Evolutionary conservation across 805 yeast genomes (phyloP), one percentile per base, ranked within the genome.

Genomic region (Candida krabiensis): DNA sequence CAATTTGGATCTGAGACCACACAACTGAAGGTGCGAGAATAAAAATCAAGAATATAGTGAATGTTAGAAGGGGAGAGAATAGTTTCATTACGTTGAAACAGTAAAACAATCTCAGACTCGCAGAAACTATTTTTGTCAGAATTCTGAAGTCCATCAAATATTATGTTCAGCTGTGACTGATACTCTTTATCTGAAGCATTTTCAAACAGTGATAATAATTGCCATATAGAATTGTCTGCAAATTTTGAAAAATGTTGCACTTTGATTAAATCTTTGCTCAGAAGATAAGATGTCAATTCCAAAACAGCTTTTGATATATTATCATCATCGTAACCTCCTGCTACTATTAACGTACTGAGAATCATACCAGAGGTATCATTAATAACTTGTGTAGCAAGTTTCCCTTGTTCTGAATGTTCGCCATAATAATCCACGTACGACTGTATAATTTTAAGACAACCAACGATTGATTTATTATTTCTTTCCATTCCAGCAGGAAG

Each of bases 1-100:
- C 89, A 83, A 7, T 67, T 56, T 0, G 71, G 63, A 21, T 72
- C 59, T 5, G 79, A 54, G 9, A 79, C 74, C 2, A 80, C 68
- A 51, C 90, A 83, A 21, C 71, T 52, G 37, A 72, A 69, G 36
- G 75, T 75, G 9, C 66, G 63, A 4, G 62, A 59, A 53, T 77
- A 80, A 47, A 63, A 71, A 3, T 64, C 58, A 19, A 83, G 54
- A 3, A 84, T 69, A 35, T 64, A 68, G 9, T 43, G 37, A 4
- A 50, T 37, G 15, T 56, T 47, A 8, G 50, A 38, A 2, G 44
- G 26, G 8, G 45, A 33, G 9, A 58, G 44, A 16, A 47, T 25
- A n/a, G 37, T 15, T 25, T 33, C 38, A 38, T 54, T 52, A 3
- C 14, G 35, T 31, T 50, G 48, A n/a, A 56, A 45, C 15, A 51